Base-by-base conservation (phyloP, 1,284 basidiomycete species). In the Fomitopsis schrenkii region DNA sequence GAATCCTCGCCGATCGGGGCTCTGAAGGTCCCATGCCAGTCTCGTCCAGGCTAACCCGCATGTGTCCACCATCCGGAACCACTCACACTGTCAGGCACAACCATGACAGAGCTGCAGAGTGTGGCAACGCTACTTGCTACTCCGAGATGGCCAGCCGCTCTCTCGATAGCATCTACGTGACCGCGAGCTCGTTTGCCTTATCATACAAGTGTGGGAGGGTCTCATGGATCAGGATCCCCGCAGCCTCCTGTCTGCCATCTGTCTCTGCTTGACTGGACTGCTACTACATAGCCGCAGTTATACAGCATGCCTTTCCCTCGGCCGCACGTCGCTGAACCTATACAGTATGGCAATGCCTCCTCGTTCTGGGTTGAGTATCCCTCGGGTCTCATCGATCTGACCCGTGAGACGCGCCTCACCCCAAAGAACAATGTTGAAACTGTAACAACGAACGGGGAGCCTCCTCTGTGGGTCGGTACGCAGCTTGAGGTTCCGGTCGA, bases 281-380 rank as follows among this genome's bases (percentile, higher is more conserved):
- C 38, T 15, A 40, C 38, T 40, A 6, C 6, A 7, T 46, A 28
- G 48, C 10, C 12, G 5, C n/a, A 54, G 9, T 26, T 38, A 54
- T 26, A 38, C 52, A 45, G 15, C 59, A 83, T 84, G 80, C 71
- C 74, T 55, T 69, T 76, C 55, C 38, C 38, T 8, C 79, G 80
- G 60, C 80, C 83, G 19, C 75, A 64, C 41, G 78, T 86, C 55
- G 64, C 76, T 12, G 62, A 68, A 38, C 73, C 83, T 22, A 77
- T 74, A 3, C 80, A 86, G 69, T 86, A 83, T 66, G 86, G 85
- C 48, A 81, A 80, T 67, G 72, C 76, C n/a, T 71, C 75, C 7
- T 79, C 77, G 7, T 89, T 85, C 71, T 88, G 86, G 87, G 82
- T 86, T 40, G 87, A 89, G 70, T 88, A 87, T 68, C 84, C 86